phyloP scores from a whole-genome alignment of 2,329 filamentous ascomycete genomes.

The Whalleya microplaca region DNA sequence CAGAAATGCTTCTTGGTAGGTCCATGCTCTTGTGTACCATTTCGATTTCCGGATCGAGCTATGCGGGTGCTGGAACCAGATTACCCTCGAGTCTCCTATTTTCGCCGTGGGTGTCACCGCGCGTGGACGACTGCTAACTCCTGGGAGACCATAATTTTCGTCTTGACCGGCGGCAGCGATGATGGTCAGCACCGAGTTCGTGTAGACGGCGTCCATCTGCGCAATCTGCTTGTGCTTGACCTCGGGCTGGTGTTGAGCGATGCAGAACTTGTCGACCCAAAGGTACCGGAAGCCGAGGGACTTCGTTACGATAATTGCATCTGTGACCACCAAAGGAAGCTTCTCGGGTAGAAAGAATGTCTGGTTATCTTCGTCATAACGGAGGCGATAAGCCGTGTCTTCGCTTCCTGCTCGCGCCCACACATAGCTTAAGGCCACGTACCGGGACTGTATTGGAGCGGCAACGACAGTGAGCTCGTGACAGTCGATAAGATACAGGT shows the following conservation, averaged over 20 bases:
- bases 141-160: conserved; percentile 16
- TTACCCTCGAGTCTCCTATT: background rate
- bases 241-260: conserved; percentile 25
- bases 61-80: background rate
- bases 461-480: background rate
- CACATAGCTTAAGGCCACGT: too few relatives aligned
- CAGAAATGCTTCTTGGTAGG: conserved; percentile 40
- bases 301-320: too few relatives aligned
- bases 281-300: conserved; percentile 30
- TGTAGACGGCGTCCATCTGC: conserved; percentile 34
- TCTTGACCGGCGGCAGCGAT: conserved; percentile 24
- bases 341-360: background rate
- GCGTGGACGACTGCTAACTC: conserved; percentile 1
- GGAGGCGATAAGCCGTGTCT: too few relatives aligned
- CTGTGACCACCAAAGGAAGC: background rate
- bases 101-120: background rate
- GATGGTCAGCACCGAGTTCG: conserved; percentile 30
- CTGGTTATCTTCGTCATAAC: too few relatives aligned
- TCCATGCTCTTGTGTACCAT: conserved; percentile 37
- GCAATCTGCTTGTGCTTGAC: conserved; percentile 24
- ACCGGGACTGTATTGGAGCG: too few relatives aligned
- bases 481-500: background rate
- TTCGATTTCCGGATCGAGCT: conserved; percentile 10
- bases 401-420: too few relatives aligned
- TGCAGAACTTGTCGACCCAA: conserved; percentile 35